Conservation (phyloP, 2,329 filamentous ascomycete genomes). For the Periglandula ipomoeae region DNA sequence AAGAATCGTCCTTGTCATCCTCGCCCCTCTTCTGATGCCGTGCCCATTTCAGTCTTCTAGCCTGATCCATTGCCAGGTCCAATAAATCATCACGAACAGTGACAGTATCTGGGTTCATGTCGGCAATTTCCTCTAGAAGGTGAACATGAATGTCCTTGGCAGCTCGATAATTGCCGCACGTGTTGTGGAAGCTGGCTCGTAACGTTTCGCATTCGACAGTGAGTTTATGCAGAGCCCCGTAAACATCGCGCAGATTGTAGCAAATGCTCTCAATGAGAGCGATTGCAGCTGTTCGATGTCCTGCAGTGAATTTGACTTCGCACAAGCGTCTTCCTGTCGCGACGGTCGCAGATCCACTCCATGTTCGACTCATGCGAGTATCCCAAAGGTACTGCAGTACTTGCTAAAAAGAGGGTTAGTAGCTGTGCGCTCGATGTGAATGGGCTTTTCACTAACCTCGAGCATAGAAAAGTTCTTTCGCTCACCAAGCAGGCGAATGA, state of each 20-base stretch:
- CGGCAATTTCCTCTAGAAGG: conserved; percentile 5
- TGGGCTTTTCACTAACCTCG: too few relatives aligned
- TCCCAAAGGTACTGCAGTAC: conserved; percentile 9
- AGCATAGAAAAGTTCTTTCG: conserved; percentile 9
- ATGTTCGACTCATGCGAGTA: conserved; percentile 9
- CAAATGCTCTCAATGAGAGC: conserved; percentile 8
- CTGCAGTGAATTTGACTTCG: conserved; percentile 9
- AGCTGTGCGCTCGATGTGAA: too few relatives aligned
- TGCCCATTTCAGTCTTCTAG: conserved; percentile 8
- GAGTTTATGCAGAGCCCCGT: conserved; percentile 4
- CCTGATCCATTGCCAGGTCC: conserved; percentile 4
- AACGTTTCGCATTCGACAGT: conserved; percentile 9
- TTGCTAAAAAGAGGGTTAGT: background rate
- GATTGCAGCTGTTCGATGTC: conserved; percentile 5
- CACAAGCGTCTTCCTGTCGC: conserved; percentile 7
- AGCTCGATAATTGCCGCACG: conserved; percentile 8
- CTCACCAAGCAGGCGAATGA: conserved; percentile 7
- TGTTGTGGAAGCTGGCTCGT: conserved; percentile 10
- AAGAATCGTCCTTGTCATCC: conserved; percentile 7
- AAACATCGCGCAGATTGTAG: conserved; percentile 9
- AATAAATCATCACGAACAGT: conserved; percentile 1
- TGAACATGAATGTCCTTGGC: conserved; percentile 8
- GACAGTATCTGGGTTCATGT: conserved; percentile 3
- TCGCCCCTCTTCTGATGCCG: conserved; percentile 1
- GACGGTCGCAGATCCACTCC: conserved; percentile 6